These are phyloP conservation scores for Diplocarpon rosae DNA, from an alignment of 2,329 filamentous ascomycete genomes.

Conservation along the genomic window DNA sequence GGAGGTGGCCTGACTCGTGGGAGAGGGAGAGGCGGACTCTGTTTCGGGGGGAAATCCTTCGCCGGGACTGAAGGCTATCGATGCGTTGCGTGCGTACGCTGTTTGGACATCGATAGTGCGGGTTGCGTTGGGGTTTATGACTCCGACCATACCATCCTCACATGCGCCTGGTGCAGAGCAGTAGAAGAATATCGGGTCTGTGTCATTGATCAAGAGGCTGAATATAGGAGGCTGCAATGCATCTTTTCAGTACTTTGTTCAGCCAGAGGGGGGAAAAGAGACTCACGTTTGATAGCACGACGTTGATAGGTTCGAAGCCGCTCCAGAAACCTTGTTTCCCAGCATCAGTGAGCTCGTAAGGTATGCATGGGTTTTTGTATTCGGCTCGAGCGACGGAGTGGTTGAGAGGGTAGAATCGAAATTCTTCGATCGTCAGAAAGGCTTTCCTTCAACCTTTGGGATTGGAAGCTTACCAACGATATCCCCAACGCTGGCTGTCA, in stretches of 20 bases:
- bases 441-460: not conserved
- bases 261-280: not conserved
- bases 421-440: conserved; percentile 27
- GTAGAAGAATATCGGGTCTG: conserved; percentile 57
- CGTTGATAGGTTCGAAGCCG: conserved; percentile 36
- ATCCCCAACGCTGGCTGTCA: conserved; percentile 18
- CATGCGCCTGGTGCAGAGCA: conserved; percentile 59
- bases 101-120: conserved; percentile 18
- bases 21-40: conserved; percentile 7
- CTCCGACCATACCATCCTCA: conserved; percentile 63
- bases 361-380: conserved; percentile 47
- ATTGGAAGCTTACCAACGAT: conserved; percentile 13
- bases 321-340: conserved; percentile 42
- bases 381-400: conserved; percentile 52
- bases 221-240: conserved; percentile 29
- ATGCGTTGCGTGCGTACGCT: conserved; percentile 15
- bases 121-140: conserved; percentile 45
- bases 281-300: conserved; percentile 32
- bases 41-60: conserved; percentile 17
- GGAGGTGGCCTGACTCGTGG: conserved; percentile 4
- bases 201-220: conserved; percentile 44
- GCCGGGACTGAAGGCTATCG: conserved; percentile 15
- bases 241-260: not conserved
- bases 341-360: conserved; percentile 41
- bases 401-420: conserved; percentile 50